These are phyloP conservation scores for Pseudopithomyces chartarum DNA, from an alignment of 2,329 filamentous ascomycete species.

Conservation along the genomic window DNA sequence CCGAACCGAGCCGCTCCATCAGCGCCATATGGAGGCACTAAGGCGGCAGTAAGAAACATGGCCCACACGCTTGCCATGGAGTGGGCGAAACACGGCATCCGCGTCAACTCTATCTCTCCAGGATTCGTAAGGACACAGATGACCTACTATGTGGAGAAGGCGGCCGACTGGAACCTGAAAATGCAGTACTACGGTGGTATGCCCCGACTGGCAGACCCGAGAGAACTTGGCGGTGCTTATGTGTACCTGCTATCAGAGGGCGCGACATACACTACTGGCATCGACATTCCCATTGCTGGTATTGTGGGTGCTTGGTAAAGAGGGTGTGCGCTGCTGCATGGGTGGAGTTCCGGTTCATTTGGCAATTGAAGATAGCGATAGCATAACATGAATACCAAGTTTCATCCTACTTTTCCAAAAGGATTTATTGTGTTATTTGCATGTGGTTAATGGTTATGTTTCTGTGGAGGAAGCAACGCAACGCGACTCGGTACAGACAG, in stretches of 20 bases:
- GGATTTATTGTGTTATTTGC: background rate
- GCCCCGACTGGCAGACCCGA: constrained; percentile 56
- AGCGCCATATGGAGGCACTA: constrained; percentile 53
- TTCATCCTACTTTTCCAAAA: background rate
- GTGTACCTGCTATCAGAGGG: constrained; percentile 55
- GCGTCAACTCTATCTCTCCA: constrained; percentile 83
- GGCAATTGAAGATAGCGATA: constrained; percentile 10
- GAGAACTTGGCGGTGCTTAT: constrained; percentile 57
- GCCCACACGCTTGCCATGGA: constrained; percentile 71
- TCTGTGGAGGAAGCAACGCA: background rate
- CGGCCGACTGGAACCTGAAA: constrained; percentile 58
- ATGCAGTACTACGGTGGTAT: constrained; percentile 61
- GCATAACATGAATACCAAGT: constrained; percentile 16
- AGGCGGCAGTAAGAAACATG: constrained; percentile 51
- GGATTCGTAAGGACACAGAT: constrained; percentile 81
- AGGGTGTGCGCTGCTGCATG: constrained; percentile 19
- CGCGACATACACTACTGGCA: constrained; percentile 55
- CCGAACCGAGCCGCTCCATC: constrained; percentile 58
- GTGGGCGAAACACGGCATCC: constrained; percentile 81
- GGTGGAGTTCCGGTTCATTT: constrained; percentile 21
- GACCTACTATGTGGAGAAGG: constrained; percentile 56
- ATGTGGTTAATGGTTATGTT: background rate
- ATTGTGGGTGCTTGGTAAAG: constrained; percentile 52
- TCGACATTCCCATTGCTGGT: constrained; percentile 56
- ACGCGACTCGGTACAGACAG: no score